Conservation (phyloP, 352 stramenopile genomes). For the Phytopythium boreale region DNA sequence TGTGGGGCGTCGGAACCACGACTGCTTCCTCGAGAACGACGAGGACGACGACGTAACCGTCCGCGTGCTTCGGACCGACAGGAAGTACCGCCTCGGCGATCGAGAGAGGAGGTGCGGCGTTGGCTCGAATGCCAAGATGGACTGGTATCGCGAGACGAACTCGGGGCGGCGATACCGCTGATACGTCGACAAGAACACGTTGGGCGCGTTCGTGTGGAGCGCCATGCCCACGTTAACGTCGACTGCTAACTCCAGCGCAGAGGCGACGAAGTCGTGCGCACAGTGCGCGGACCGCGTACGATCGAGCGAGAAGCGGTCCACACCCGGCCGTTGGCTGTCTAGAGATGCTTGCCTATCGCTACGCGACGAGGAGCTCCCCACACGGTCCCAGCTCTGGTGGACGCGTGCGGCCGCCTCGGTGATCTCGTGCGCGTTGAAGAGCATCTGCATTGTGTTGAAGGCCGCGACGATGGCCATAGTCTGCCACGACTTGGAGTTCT, state of each 20-base stretch:
- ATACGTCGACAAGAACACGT: conserved; percentile 25
- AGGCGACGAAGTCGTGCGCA: neutral
- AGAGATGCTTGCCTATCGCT: neutral
- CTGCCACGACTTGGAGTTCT: conserved; percentile 35
- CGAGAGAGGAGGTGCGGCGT: neutral
- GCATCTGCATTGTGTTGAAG: conserved; percentile 28
- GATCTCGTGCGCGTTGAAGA: conserved; percentile 24
- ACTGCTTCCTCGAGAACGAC: neutral
- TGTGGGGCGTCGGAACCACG: neutral
- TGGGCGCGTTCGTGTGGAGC: conserved; percentile 18
- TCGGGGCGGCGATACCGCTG: conserved; percentile 12
- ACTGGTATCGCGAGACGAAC: neutral
- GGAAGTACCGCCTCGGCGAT: neutral
- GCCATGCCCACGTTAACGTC: conserved; percentile 16
- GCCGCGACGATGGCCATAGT: conserved; percentile 22
- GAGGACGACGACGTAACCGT: neutral
- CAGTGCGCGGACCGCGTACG: neutral
- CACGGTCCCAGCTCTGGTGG: conserved; percentile 5
- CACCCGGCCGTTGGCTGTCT: too few relatives aligned
- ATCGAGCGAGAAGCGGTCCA: neutral
- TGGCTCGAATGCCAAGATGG: neutral
- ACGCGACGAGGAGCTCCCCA: neutral
- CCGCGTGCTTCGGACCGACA: neutral
- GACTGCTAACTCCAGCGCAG: conserved; percentile 9
- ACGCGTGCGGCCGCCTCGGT: conserved; percentile 7